Evolutionary conservation across 2,329 filamentous ascomycete species (phyloP).

Genomic region (Colletotrichum truncatum): DNA sequence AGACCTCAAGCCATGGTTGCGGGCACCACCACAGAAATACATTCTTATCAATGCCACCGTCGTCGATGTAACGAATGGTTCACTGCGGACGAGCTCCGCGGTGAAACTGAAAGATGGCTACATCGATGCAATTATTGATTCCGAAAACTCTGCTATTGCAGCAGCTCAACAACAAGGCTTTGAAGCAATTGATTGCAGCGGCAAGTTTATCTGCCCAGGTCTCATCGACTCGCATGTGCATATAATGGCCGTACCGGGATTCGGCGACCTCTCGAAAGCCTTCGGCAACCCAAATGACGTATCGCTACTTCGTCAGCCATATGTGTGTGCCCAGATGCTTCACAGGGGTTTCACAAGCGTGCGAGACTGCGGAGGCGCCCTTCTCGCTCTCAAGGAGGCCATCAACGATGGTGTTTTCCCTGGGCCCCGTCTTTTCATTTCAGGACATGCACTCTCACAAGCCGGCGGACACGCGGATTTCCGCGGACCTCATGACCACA

Average conservation of each 20-base stretch:
- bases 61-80: slow-evolving; percentile 48
- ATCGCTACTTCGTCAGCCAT: slow-evolving; percentile 57
- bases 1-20: slow-evolving; percentile 45
- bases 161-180: slow-evolving; percentile 34
- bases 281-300: slow-evolving; percentile 44
- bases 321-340: slow-evolving; percentile 59
- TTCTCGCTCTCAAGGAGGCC: slow-evolving; percentile 63
- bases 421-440: slow-evolving; percentile 65
- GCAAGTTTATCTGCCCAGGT: slow-evolving; percentile 38
- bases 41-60: slow-evolving; percentile 54
- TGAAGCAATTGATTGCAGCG: slow-evolving; percentile 35
- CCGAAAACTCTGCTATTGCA: background rate
- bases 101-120: slow-evolving; percentile 47
- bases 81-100: slow-evolving; percentile 36
- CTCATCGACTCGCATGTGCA: slow-evolving; percentile 42
- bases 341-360: slow-evolving; percentile 67
- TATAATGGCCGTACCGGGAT: slow-evolving; percentile 40
- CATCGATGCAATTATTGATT: slow-evolving; percentile 39
- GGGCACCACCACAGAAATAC: slow-evolving; percentile 39
- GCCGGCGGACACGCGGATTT: slow-evolving; percentile 67
- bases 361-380: slow-evolving; percentile 67
- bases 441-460: slow-evolving; percentile 62
- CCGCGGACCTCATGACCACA: slow-evolving; percentile 52
- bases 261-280: slow-evolving; percentile 36
- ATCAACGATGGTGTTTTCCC: slow-evolving; percentile 62